Evolutionary conservation across 192 early-diverging fungal genomes (phyloP).

Genomic region (Martensiomyces pterosporus): DNA sequence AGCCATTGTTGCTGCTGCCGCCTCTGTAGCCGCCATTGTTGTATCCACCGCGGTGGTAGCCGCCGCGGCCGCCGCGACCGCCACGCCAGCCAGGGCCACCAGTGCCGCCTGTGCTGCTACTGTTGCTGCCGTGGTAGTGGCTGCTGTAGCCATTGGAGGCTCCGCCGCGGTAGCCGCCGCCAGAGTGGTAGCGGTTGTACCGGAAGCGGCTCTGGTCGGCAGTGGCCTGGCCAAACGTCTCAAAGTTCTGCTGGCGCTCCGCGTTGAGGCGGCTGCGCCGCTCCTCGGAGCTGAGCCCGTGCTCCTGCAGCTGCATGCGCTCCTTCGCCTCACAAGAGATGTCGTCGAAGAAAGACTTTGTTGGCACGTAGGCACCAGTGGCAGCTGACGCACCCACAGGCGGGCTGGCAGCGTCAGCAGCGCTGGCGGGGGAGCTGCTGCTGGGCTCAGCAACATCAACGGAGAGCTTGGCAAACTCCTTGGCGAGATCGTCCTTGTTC

Average conservation of each 20-base stretch:
- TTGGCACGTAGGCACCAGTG: constrained; percentile 70
- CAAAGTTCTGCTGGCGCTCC: constrained; percentile 88
- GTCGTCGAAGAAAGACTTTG: constrained; percentile 92
- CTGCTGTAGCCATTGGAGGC: constrained; percentile 50
- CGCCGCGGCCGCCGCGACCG: constrained; percentile 39
- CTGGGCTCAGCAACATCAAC: constrained; percentile 31
- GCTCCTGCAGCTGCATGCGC: constrained; percentile 54
- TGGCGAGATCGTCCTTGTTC: constrained; percentile 77
- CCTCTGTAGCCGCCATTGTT: constrained; percentile 30
- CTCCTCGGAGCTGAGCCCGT: constrained; percentile 55
- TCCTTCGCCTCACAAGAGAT: constrained; percentile 96
- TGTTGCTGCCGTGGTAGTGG: constrained; percentile 10
- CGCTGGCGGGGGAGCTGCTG: constrained; percentile 1
- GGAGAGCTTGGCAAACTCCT: constrained; percentile 62
- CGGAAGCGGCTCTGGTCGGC: constrained; percentile 63
- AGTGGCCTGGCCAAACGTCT: constrained; percentile 92
- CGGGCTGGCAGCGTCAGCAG: background rate
- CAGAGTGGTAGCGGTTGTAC: constrained; percentile 44
- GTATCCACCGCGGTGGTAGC: constrained; percentile 50
- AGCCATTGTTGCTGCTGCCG: constrained; percentile 11
- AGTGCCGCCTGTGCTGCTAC: constrained; percentile 3
- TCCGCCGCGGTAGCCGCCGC: constrained; percentile 40
- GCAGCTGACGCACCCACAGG: constrained; percentile 26
- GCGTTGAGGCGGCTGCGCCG: constrained; percentile 75
- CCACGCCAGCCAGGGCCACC: constrained; percentile 24